These are phyloP conservation scores for Herpetospermum pedunculosum DNA, from an alignment of 306 rosid species.

Conservation along the genomic window DNA sequence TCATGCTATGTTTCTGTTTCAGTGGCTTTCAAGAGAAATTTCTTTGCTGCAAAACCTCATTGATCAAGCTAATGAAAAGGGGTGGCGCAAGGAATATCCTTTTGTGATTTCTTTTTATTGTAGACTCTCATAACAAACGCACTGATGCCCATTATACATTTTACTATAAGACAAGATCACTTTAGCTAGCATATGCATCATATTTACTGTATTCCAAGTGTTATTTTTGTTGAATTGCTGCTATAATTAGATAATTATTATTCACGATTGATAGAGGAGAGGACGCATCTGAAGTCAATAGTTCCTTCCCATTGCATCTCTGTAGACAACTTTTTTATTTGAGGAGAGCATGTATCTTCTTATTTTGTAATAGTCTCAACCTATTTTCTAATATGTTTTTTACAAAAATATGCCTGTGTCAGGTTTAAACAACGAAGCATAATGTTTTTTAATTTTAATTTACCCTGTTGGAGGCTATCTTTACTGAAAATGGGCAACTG, in stretches of 20 bases:
- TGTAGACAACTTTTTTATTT: too few relatives aligned
- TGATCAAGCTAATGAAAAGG: slow-evolving; percentile 81
- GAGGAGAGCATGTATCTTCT: too few relatives aligned
- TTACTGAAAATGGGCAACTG: too few relatives aligned
- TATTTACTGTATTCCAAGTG: neutral
- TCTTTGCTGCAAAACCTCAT: slow-evolving; percentile 41
- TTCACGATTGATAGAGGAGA: neutral
- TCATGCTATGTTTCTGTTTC: slow-evolving; percentile 18
- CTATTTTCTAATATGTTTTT: too few relatives aligned
- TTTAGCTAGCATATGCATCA: neutral
- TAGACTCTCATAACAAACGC: neutral
- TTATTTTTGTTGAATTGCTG: neutral
- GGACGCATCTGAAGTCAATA: neutral
- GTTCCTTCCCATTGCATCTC: neutral
- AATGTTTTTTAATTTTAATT: too few relatives aligned
- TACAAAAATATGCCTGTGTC: too few relatives aligned
- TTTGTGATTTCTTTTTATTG: slow-evolving; percentile 14
- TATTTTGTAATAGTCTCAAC: too few relatives aligned
- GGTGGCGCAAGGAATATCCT: slow-evolving; percentile 97
- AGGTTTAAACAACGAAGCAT: too few relatives aligned
- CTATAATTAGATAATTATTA: neutral
- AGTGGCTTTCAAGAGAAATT: slow-evolving; percentile 71
- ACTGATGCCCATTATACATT: neutral
- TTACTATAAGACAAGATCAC: neutral
- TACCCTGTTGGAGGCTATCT: too few relatives aligned